Evolutionary conservation across 2,329 filamentous ascomycete genomes (phyloP).

Genomic region (Teratosphaeria nubilosa): DNA sequence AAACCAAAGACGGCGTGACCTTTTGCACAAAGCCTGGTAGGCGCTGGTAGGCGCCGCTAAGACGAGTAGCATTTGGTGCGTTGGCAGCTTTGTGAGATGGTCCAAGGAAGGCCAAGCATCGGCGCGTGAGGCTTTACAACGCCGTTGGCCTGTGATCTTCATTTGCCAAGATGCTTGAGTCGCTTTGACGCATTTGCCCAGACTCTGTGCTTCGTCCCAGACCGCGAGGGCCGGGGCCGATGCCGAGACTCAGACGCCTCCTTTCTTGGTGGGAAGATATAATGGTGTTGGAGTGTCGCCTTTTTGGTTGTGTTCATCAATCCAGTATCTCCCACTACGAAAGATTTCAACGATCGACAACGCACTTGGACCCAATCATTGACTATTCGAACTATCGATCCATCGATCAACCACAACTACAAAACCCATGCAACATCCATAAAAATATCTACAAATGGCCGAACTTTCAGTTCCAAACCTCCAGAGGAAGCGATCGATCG

Average conservation of each 20-base stretch:
- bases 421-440: neutral
- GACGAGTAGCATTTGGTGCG: neutral
- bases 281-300: neutral
- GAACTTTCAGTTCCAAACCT: neutral
- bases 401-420: neutral
- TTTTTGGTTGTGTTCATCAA: neutral
- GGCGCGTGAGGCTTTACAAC: neutral
- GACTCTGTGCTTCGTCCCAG: neutral
- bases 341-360: neutral
- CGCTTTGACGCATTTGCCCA: neutral
- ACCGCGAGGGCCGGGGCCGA: neutral
- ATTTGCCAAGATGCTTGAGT: neutral
- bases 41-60: neutral
- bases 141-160: neutral
- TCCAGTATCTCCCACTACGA: neutral
- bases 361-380: neutral
- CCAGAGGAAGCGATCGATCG: neutral
- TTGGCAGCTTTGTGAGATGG: neutral
- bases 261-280: neutral
- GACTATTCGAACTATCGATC: neutral
- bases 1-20: neutral
- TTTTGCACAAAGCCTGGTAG: neutral
- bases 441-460: neutral
- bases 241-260: neutral
- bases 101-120: neutral